Conservation (phyloP, 306 rosid genomes). For the Prunus salicina region DNA sequence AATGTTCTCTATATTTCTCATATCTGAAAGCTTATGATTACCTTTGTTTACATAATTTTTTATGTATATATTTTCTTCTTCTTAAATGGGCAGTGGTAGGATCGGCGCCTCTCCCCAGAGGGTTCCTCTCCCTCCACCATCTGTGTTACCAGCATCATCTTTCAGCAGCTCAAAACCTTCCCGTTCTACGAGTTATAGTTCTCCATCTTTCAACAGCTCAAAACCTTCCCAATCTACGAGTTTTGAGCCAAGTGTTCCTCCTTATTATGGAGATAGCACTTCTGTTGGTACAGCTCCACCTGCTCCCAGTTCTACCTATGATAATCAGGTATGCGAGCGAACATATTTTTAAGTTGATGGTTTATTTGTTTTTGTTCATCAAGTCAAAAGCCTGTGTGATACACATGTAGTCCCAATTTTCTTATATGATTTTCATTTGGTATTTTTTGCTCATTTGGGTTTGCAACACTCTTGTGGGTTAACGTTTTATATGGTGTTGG, state of each 20-base stretch:
- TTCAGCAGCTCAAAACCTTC: slow-evolving; percentile 45
- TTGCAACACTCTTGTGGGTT: background rate
- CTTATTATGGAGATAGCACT: slow-evolving; percentile 36
- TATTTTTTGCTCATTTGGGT: background rate
- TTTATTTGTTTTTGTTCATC: background rate
- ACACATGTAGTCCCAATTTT: background rate
- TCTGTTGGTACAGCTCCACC: slow-evolving; percentile 53
- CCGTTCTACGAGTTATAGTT: slow-evolving; percentile 25
- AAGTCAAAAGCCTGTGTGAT: background rate
- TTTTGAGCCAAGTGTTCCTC: slow-evolving; percentile 53
- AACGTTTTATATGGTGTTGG: slow-evolving; percentile 24
- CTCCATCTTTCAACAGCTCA: slow-evolving; percentile 43
- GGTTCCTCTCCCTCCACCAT: slow-evolving; percentile 87
- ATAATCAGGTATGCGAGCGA: slow-evolving; percentile 52
- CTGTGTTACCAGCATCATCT: slow-evolving; percentile 51
- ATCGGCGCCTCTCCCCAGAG: slow-evolving; percentile 54
- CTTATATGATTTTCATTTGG: too few species aligned
- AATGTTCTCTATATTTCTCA: slow-evolving; percentile 14
- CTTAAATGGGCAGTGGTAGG: slow-evolving; percentile 38
- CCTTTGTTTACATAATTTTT: background rate
- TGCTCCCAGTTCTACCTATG: slow-evolving; percentile 54
- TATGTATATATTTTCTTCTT: slow-evolving; percentile 6
- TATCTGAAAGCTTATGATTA: slow-evolving; percentile 2
- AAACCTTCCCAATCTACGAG: slow-evolving; percentile 48
- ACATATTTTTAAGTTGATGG: background rate